Conservation (phyloP, 140 eudicot species). For the Cichorium intybus region DNA sequence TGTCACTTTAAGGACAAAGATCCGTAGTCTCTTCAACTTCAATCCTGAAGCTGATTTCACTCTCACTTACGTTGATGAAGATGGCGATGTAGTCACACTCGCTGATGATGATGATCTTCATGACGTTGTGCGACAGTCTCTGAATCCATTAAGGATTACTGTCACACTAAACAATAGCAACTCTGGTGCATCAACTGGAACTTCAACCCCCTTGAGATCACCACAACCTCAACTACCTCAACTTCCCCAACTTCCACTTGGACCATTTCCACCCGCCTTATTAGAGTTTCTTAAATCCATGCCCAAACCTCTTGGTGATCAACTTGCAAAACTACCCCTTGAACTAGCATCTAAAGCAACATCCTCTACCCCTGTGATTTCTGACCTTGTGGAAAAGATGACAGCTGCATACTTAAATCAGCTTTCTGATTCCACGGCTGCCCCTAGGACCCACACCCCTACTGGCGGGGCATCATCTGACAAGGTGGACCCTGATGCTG, state of each 20-base stretch:
- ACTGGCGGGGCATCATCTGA: slow-evolving; percentile 15
- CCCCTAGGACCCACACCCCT: not conserved
- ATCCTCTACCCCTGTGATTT: slow-evolving; percentile 43
- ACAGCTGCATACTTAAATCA: slow-evolving; percentile 46
- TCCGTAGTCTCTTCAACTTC: slow-evolving; percentile 54
- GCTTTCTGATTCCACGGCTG: slow-evolving; percentile 21
- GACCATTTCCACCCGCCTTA: slow-evolving; percentile 17
- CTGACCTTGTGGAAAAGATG: slow-evolving; percentile 55
- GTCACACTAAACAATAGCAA: slow-evolving; percentile 35
- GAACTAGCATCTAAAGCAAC: slow-evolving; percentile 54
- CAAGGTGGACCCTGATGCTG: slow-evolving; percentile 12
- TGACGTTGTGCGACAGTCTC: slow-evolving; percentile 68
- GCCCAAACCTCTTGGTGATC: slow-evolving; percentile 52
- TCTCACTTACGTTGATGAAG: slow-evolving; percentile 82
- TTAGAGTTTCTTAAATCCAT: slow-evolving; percentile 54
- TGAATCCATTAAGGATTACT: slow-evolving; percentile 80
- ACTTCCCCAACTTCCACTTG: slow-evolving; percentile 13
- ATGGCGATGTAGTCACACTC: slow-evolving; percentile 74
- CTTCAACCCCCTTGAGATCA: slow-evolving; percentile 47
- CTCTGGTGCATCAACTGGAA: slow-evolving; percentile 33
- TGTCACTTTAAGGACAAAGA: slow-evolving; percentile 50
- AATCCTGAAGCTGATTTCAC: slow-evolving; percentile 43
- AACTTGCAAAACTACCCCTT: slow-evolving; percentile 31
- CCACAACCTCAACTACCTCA: slow-evolving; percentile 28
- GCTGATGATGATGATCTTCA: slow-evolving; percentile 82